These are phyloP conservation scores for Botrytis elliptica DNA, from an alignment of 2,329 filamentous ascomycete genomes.

Conservation along the genomic window DNA sequence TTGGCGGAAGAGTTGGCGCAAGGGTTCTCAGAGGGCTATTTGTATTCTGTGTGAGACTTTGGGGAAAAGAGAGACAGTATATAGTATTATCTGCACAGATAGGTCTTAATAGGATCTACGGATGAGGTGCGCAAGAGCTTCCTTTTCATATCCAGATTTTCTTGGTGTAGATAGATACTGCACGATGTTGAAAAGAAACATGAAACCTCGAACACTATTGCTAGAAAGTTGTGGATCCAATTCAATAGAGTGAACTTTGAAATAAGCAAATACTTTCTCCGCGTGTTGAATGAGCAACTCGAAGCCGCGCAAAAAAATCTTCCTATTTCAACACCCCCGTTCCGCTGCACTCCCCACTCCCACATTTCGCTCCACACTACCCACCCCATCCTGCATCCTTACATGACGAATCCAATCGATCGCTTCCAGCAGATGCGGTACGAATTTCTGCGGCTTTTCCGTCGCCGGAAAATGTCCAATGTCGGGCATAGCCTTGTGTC, in stretches of 20 bases:
- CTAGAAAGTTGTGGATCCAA: background rate
- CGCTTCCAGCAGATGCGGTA: background rate
- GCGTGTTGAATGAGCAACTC: background rate
- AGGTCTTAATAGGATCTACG: background rate
- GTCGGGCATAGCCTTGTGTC: background rate
- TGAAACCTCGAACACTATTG: background rate
- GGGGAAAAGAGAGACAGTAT: too few species aligned
- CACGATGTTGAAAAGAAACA: too few species aligned
- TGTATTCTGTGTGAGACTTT: too few species aligned
- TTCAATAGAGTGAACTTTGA: background rate
- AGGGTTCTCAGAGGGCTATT: background rate
- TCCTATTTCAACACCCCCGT: background rate
- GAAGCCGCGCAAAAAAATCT: background rate
- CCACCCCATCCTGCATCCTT: background rate
- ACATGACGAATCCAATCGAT: background rate
- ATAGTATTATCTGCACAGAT: too few species aligned
- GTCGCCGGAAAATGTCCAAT: slow-evolving; percentile 15
- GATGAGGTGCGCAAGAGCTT: background rate
- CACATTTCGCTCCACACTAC: too few species aligned
- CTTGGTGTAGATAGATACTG: background rate
- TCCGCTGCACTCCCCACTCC: background rate
- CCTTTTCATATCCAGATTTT: background rate
- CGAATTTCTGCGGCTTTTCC: background rate
- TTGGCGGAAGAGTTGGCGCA: background rate
- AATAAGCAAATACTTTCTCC: background rate